Evolutionary conservation across 768 basidiomycete species (phyloP).

Genomic region (Paxillus involutus): DNA sequence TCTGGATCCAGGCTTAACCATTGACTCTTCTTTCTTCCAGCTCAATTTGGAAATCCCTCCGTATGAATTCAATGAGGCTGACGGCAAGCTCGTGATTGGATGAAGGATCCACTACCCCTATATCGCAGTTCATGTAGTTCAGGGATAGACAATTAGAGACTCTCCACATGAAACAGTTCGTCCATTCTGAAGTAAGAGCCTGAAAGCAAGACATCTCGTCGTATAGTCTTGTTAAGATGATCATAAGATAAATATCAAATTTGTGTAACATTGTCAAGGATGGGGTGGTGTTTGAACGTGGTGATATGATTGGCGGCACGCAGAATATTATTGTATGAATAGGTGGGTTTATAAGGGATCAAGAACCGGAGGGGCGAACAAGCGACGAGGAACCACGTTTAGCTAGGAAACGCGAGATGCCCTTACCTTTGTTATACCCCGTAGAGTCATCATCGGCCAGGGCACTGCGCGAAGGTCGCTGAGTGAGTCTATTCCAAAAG

Average conservation of each 20-base stretch:
- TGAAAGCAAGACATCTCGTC: too few relatives aligned
- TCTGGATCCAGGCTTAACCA: background rate
- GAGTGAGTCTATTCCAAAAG: slow-evolving; percentile 25
- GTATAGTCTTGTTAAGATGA: background rate
- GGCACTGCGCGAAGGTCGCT: slow-evolving; percentile 15
- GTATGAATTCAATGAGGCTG: slow-evolving; percentile 85
- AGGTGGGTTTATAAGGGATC: background rate
- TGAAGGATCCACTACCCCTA: slow-evolving; percentile 31
- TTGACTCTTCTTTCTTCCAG: slow-evolving; percentile 35
- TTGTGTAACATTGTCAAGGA: background rate
- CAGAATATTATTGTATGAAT: background rate
- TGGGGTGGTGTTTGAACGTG: too few relatives aligned
- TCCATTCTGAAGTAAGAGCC: background rate
- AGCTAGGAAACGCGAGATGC: slow-evolving; percentile 23
- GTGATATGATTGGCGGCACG: background rate
- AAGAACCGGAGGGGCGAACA: slow-evolving; percentile 1
- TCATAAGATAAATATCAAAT: background rate
- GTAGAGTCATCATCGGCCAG: slow-evolving; percentile 9
- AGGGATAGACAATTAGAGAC: slow-evolving; percentile 22
- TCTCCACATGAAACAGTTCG: slow-evolving; percentile 4
- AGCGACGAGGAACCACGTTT: slow-evolving; percentile 10
- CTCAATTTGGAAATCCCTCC: slow-evolving; percentile 93
- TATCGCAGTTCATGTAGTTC: slow-evolving; percentile 20
- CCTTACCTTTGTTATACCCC: slow-evolving; percentile 10
- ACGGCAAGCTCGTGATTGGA: slow-evolving; percentile 86